Percentiles rank a stretch among this genome's conserved stretches.
phyloP scores from a whole-genome alignment of 164 flowering plant species.

The Houttuynia cordata region DNA sequence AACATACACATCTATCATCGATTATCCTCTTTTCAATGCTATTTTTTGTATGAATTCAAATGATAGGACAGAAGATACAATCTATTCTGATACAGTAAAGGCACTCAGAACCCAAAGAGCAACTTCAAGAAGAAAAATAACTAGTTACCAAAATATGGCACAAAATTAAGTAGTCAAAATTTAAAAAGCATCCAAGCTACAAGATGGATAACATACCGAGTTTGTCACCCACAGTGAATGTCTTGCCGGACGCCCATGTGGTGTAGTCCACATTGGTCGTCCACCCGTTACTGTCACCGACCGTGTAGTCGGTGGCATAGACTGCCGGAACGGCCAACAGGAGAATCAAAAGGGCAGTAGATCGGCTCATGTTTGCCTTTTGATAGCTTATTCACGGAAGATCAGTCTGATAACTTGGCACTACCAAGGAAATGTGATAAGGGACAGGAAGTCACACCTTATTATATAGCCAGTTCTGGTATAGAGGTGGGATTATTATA shows the following conservation, averaged over 20 bases:
- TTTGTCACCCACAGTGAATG: slow-evolving; percentile 41
- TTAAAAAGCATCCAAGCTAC: not conserved
- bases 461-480: not conserved
- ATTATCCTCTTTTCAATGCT: too few species aligned
- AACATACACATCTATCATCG: too few species aligned
- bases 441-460: not conserved
- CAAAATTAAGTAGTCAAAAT: too few species aligned
- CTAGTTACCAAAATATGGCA: too few species aligned
- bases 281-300: slow-evolving; percentile 66
- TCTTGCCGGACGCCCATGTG: slow-evolving; percentile 38
- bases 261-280: slow-evolving; percentile 38
- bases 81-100: too few species aligned
- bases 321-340: slow-evolving; percentile 4
- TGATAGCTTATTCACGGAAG: not conserved
- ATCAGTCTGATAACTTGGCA: not conserved
- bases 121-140: not conserved
- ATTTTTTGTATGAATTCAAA: too few species aligned
- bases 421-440: not conserved
- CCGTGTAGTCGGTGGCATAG: slow-evolving; percentile 11
- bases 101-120: too few species aligned
- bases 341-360: not conserved
- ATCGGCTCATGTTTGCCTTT: not conserved
- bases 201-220: slow-evolving; percentile 27
- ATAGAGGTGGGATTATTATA: not conserved
- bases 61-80: too few species aligned